Evolutionary conservation across 768 basidiomycete species (phyloP), one percentile per base, ranked within the genome.

Genomic region (Psilocybe sp.): DNA sequence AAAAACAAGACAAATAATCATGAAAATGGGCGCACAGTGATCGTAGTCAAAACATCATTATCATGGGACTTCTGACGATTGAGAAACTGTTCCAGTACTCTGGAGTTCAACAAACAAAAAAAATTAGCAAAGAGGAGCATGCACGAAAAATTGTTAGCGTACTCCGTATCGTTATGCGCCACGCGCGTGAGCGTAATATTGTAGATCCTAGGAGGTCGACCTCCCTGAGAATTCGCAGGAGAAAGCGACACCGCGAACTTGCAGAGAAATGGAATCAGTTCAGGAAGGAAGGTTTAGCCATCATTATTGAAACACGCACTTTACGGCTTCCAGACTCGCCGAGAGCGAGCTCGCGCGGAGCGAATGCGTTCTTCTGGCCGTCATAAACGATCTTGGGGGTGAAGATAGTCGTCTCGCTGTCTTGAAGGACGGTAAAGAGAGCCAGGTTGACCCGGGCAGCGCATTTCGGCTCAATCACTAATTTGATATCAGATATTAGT

Each of bases 381-480:
- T 92, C 90, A 49, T 92, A 92, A 0, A 80, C 87, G 10, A 76
- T 82, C 4, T 76, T 81, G 6, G 86, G 88, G 1, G 79, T 85
- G 61, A 92, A 92, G 7, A 89, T 68, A n/a, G 75, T 65, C 0
- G 80, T 79, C 2, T 82, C 77, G 3, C 77, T 72, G 1, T 68
- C 62, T 59, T 92, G 89, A 10, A 92, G 65, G 5, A 68, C 69
- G 5, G 74, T 73, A 46, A 93, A 81, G 2, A 92, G 63, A 10
- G 83, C 81, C 71, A 91, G 71, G 50, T 90, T 92, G 5, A 86
- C 63, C 5, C 80, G 67, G 0, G 79, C 76, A 0, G 89, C 84
- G 1, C 88, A 69, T 62, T 80, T 87, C 0, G 81, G 84, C 0
- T 69, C 70, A 16, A 90, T 84, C 6, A 81, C 87, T 83, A 28